Conservation (phyloP, 805 yeast species). For the Starmerella apicola region DNA sequence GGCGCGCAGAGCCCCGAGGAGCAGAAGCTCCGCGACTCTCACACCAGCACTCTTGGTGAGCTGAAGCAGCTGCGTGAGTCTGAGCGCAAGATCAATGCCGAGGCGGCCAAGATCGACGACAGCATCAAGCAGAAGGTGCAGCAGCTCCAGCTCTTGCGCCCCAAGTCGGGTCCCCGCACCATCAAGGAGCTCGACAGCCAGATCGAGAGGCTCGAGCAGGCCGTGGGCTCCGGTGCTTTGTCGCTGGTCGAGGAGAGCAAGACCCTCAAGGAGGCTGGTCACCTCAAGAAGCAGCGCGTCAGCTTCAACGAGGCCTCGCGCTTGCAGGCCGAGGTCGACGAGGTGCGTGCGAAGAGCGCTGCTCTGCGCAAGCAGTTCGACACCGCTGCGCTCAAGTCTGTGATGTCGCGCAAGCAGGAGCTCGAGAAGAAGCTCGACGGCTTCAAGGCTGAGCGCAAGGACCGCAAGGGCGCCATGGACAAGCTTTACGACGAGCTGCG, state of each 20-base stretch:
- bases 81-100: conserved; percentile 40
- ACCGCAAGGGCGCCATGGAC: conserved; percentile 55
- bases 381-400: conserved; percentile 45
- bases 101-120: conserved; percentile 58
- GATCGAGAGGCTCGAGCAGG: conserved; percentile 43
- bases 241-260: conserved; percentile 85
- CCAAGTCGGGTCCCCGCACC: conserved; percentile 50
- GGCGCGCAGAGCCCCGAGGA: conserved; percentile 28
- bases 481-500: conserved; percentile 37
- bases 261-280: conserved; percentile 69
- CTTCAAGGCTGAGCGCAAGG: conserved; percentile 53
- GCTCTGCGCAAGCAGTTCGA: conserved; percentile 59
- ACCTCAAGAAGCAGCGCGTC: conserved; percentile 67
- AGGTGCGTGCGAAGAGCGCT: conserved; percentile 60
- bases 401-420: conserved; percentile 55
- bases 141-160: conserved; percentile 60
- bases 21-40: conserved; percentile 41
- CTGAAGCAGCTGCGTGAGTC: conserved; percentile 30
- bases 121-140: conserved; percentile 59
- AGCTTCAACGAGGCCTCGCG: conserved; percentile 63
- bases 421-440: conserved; percentile 57
- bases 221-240: conserved; percentile 65
- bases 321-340: conserved; percentile 67
- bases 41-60: conserved; percentile 35
- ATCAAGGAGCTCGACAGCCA: conserved; percentile 29